Conservation (phyloP, 441 rosid species). For the Pelargonium exstipulatum region DNA sequence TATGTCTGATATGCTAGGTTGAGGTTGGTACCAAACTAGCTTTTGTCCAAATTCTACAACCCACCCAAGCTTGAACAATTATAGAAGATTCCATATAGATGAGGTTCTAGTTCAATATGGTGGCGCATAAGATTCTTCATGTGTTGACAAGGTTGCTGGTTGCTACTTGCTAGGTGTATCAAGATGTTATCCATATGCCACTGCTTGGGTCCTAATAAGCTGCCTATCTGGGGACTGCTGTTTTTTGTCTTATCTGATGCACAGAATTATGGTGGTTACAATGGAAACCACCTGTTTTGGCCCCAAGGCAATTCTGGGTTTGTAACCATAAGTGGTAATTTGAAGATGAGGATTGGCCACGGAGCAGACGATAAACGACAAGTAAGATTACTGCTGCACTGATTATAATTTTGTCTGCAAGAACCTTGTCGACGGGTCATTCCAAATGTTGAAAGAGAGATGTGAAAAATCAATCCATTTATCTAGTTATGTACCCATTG, state of each 20-base stretch:
- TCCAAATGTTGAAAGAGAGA: too few species aligned
- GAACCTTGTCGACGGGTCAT: not conserved
- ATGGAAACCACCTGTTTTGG: not conserved
- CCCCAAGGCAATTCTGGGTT: not conserved
- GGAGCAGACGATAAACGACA: not conserved
- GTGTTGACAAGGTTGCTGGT: not conserved
- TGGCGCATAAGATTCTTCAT: not conserved
- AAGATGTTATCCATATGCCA: not conserved
- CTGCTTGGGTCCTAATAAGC: slow-evolving; percentile 2
- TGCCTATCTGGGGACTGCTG: slow-evolving; percentile 3
- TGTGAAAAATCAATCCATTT: too few species aligned
- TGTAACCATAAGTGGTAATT: not conserved
- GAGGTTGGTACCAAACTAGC: not conserved
- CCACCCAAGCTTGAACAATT: not conserved
- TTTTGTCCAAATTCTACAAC: not conserved
- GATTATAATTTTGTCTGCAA: not conserved
- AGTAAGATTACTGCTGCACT: slow-evolving; percentile 2
- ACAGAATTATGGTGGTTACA: slow-evolving; percentile 1
- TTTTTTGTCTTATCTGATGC: slow-evolving; percentile 6
- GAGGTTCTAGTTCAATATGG: not conserved
- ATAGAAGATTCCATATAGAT: not conserved
- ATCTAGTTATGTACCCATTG: not conserved
- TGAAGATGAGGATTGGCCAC: slow-evolving; percentile 7
- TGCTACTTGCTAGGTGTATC: not conserved
- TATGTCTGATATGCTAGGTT: not conserved